Base-by-base conservation (phyloP, 495 filamentous ascomycete genomes). In the Tuber borchii region DNA sequence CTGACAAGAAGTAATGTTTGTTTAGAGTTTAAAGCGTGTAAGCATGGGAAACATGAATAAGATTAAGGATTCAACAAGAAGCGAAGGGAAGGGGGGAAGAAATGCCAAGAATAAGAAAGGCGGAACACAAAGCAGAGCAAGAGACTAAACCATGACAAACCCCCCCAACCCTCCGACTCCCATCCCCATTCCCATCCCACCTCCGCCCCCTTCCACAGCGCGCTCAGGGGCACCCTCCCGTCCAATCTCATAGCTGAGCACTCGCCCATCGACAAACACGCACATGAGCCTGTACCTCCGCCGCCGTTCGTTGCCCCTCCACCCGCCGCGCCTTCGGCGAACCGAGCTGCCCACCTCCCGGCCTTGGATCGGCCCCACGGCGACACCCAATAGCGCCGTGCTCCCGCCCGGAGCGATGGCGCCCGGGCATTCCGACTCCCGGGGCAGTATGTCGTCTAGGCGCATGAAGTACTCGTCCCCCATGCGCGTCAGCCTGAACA, bases 201-300 rank as follows among this genome's bases (percentile, higher is more conserved):
- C 74, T 17, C 76, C 76, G 14, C 65, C 76, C 6, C 74, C 46
- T 20, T 69, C 69, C 14, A 72, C 69, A 37, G 61, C 43, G 3
- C 39, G 69, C 7, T 70, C 72, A 16, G 2, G 45, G 78, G 76
- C 22, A 12, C 48, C 22, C 51, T 81, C 81, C 34, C 84, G 79
- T 39, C 84, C 82, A 39, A 97, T 84, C 81, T 97, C 92, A 84
- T 97, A 98, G 81, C 88, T 92, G 82, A 97, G 84, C 22, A 97
- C 87, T 0, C 89, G 89, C 77, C 93, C 90, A 83, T 97, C 89
- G 78, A 86, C 85, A 84, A 91, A 98, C 43, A 90, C 87, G 79
- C 97, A 84, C 75, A 97, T 84, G 56, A 98, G 78, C 42, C 95
- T 85, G 84, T 92, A 96, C 69, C 87, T 84, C 81, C 84, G 84